phyloP scores from a whole-genome alignment of 331 rosid genomes.

The Erythrophleum ivorense region DNA sequence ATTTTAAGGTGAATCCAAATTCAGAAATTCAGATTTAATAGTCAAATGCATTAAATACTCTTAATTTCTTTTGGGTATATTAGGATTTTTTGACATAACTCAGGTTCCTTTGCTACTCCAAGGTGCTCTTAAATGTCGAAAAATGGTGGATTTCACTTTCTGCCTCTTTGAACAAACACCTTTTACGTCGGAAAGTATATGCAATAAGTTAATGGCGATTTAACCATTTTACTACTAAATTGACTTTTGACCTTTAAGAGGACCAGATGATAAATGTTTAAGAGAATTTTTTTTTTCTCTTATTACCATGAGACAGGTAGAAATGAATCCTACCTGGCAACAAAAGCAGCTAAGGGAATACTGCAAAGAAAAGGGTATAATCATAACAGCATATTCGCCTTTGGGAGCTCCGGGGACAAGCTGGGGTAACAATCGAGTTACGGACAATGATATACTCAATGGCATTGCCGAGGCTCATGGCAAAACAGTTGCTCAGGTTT shows the following conservation, averaged over 20 bases:
- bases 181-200: no score
- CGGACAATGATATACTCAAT: slow-evolving; percentile 38
- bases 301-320: slow-evolving; percentile 9
- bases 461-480: slow-evolving; percentile 51
- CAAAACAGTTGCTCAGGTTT: slow-evolving; percentile 38
- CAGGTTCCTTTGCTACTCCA: no score
- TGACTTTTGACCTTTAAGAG: not conserved
- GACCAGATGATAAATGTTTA: not conserved
- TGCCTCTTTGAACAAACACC: no score
- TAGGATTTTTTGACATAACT: no score
- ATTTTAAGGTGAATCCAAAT: no score
- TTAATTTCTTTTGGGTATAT: no score
- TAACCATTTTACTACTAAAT: no score
- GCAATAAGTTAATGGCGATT: no score
- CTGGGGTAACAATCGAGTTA: not conserved
- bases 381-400: slow-evolving; percentile 66
- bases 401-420: not conserved
- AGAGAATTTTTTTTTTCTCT: not conserved
- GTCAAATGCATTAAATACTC: no score
- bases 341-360: slow-evolving; percentile 57
- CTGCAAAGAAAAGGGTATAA: slow-evolving; percentile 49
- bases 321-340: slow-evolving; percentile 27
- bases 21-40: no score
- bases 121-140: no score
- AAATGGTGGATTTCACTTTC: no score